A percentile compares a stretch with the other conserved stretches of the same genome.
Evolutionary conservation across 129 eudicot genomes (phyloP).

Genomic region (Sambucus nigra): DNA sequence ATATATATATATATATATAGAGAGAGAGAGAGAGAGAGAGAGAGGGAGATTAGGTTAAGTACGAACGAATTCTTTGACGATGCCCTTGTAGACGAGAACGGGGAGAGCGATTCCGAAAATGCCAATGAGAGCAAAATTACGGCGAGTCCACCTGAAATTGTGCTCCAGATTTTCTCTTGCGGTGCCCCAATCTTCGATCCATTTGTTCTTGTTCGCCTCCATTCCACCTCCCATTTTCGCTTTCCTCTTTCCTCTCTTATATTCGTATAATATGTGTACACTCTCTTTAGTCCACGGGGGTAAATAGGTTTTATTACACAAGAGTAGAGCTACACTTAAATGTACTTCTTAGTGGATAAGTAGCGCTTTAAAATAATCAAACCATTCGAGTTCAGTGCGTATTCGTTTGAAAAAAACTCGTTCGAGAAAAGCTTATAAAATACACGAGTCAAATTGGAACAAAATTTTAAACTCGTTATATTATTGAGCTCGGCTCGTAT

Average conservation of each 20-base stretch:
- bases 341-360: too few species aligned
- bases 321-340: too few species aligned
- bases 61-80: constrained; percentile 74
- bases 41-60: constrained; percentile 1
- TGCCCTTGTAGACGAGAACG: constrained; percentile 79
- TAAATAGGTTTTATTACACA: too few species aligned
- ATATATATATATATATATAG: background rate
- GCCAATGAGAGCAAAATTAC: constrained; percentile 79
- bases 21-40: constrained; percentile 4
- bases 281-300: too few species aligned
- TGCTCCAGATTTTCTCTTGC: constrained; percentile 83
- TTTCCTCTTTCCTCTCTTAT: background rate
- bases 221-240: constrained; percentile 87
- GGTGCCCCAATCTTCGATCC: constrained; percentile 81
- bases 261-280: too few species aligned
- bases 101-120: constrained; percentile 85
- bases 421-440: too few species aligned
- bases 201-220: constrained; percentile 87
- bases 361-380: too few species aligned
- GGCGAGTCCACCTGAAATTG: constrained; percentile 95
- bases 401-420: too few species aligned
- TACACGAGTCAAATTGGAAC: too few species aligned
- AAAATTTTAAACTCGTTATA: too few species aligned
- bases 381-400: too few species aligned
- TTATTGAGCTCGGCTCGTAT: too few species aligned